Evolutionary conservation across 2,329 filamentous ascomycete species (phyloP).

Genomic region (Botrytis hyacinthi): DNA sequence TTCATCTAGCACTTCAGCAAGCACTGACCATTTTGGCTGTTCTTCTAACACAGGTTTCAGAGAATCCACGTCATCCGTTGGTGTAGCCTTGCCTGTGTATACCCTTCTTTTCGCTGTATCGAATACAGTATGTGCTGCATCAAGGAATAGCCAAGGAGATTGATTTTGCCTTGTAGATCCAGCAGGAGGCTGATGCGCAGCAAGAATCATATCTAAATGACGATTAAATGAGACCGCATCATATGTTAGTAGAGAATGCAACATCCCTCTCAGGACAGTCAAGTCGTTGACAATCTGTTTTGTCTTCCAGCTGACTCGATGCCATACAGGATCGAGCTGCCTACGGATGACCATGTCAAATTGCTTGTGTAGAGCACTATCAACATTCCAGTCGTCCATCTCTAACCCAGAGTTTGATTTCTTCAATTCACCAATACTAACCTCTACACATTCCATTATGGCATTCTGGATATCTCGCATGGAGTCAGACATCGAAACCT

Average conservation of each 20-base stretch:
- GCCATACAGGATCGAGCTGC: constrained; percentile 95
- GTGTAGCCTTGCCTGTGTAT: constrained; percentile 64
- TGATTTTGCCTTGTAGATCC: constrained; percentile 85
- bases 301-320: constrained; percentile 91
- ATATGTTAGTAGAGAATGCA: constrained; percentile 78
- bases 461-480: constrained; percentile 95
- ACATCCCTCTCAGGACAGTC: constrained; percentile 75
- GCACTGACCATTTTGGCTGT: constrained; percentile 86
- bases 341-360: constrained; percentile 87
- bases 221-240: constrained; percentile 90
- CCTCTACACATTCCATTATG: constrained; percentile 92
- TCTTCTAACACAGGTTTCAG: constrained; percentile 85
- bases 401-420: constrained; percentile 87
- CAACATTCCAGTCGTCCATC: constrained; percentile 95
- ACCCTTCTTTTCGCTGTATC: constrained; percentile 84
- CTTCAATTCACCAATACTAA: constrained; percentile 89
- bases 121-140: constrained; percentile 92
- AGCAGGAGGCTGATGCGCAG: constrained; percentile 82
- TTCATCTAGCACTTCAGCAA: constrained; percentile 89
- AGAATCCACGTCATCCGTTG: constrained; percentile 36
- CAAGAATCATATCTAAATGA: constrained; percentile 90
- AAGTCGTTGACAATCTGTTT: constrained; percentile 91
- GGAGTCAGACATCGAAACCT: constrained; percentile 90
- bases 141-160: constrained; percentile 93
- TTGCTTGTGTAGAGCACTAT: constrained; percentile 86